A percentile compares a stretch with the other conserved stretches of the same genome.
These are phyloP conservation scores for Colletotrichum eremochloae DNA, from an alignment of 2,329 filamentous ascomycete genomes.

Conservation along the genomic window DNA sequence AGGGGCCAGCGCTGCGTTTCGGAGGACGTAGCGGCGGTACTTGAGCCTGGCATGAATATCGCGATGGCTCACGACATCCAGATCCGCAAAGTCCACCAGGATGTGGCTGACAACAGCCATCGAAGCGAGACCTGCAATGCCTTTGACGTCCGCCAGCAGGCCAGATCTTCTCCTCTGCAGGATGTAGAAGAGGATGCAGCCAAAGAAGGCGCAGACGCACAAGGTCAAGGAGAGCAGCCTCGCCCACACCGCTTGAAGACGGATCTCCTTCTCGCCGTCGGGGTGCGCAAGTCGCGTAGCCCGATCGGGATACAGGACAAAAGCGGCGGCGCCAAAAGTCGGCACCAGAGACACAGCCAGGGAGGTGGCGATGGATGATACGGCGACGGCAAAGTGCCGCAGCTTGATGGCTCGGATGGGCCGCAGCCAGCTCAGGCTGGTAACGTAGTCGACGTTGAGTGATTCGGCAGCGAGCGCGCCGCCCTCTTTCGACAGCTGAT, in stretches of 20 bases:
- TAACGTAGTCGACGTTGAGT: constrained; percentile 81
- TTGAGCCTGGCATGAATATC: constrained; percentile 78
- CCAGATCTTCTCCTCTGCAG: constrained; percentile 75
- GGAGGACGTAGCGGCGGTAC: constrained; percentile 74
- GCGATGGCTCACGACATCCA: constrained; percentile 75
- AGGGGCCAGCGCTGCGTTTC: constrained; percentile 78
- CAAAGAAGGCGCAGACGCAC: constrained; percentile 69
- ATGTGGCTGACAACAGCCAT: constrained; percentile 83
- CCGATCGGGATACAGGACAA: constrained; percentile 69
- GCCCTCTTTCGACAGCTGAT: constrained; percentile 71
- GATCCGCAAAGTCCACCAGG: constrained; percentile 79
- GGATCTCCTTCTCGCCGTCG: constrained; percentile 64
- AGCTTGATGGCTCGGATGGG: constrained; percentile 73
- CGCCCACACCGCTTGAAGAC: constrained; percentile 70
- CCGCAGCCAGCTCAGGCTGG: constrained; percentile 74
- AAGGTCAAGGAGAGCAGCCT: constrained; percentile 71
- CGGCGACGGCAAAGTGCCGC: constrained; percentile 76
- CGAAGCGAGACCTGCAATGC: constrained; percentile 79
- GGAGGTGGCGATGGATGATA: constrained; percentile 74
- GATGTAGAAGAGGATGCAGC: constrained; percentile 69
- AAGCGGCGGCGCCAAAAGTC: constrained; percentile 74
- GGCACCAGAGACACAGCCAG: constrained; percentile 78
- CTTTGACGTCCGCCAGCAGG: constrained; percentile 76
- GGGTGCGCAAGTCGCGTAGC: constrained; percentile 58
- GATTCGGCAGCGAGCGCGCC: constrained; percentile 75